Evolutionary conservation across 371 early-diverging fungal genomes (phyloP).

Genomic region (Apophysomyces trapeziformis): DNA sequence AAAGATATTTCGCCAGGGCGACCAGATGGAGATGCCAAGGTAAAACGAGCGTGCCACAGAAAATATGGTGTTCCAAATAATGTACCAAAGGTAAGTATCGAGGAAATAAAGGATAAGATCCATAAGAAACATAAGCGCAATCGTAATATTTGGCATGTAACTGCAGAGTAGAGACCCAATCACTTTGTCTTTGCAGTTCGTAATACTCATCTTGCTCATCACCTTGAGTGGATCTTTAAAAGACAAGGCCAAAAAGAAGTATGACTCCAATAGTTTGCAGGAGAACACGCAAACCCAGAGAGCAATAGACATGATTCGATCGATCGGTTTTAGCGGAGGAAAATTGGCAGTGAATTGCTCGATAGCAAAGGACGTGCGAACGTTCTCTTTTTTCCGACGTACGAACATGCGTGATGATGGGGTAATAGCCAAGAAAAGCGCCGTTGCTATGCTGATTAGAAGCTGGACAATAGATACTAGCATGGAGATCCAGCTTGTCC

Average conservation of each 20-base stretch:
- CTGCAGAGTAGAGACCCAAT: constrained; percentile 60
- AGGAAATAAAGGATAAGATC: constrained; percentile 84
- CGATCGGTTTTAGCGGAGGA: constrained; percentile 71
- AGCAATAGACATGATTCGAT: constrained; percentile 76
- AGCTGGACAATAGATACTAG: constrained; percentile 72
- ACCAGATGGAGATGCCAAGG: constrained; percentile 85
- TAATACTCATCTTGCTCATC: constrained; percentile 60
- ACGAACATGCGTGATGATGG: constrained; percentile 74
- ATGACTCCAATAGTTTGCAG: constrained; percentile 83
- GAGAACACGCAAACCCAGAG: constrained; percentile 81
- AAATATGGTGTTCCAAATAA: constrained; percentile 84
- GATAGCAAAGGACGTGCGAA: constrained; percentile 59
- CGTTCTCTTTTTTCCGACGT: constrained; percentile 40
- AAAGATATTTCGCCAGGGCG: constrained; percentile 90
- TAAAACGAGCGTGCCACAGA: constrained; percentile 82
- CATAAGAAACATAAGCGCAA: constrained; percentile 79
- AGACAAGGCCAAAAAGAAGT: constrained; percentile 83
- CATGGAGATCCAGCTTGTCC: constrained; percentile 51
- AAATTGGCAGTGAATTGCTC: constrained; percentile 82
- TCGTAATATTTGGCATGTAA: constrained; percentile 74
- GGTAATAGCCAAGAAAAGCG: constrained; percentile 68
- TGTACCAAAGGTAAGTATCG: constrained; percentile 93
- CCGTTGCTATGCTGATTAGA: constrained; percentile 67
- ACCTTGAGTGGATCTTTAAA: constrained; percentile 85
- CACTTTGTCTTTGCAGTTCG: constrained; percentile 60